Evolutionary conservation across 495 filamentous ascomycete species (phyloP).

Genomic region (Pseudoneurospora amorphoporcata): DNA sequence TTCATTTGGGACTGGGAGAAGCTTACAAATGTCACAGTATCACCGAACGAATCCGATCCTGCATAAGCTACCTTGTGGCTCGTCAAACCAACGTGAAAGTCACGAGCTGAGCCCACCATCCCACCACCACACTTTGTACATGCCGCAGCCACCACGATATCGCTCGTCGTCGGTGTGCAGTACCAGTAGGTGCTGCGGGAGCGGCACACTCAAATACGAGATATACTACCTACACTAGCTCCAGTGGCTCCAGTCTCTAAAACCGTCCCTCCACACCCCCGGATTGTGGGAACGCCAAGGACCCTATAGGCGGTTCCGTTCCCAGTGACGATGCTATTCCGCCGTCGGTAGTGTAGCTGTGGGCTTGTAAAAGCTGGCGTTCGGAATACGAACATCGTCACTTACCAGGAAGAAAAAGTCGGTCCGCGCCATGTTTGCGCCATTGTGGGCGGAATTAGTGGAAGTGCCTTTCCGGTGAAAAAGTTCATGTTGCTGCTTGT

Average conservation of each 20-base stretch:
- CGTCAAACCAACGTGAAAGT: neutral
- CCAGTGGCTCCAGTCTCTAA: neutral
- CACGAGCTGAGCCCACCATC: neutral
- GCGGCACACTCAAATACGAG: neutral
- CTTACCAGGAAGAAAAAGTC: neutral
- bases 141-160: neutral
- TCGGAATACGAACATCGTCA: neutral
- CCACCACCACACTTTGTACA: neutral
- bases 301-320: neutral
- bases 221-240: neutral
- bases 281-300: neutral
- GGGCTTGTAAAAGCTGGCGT: neutral
- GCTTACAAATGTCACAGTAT: neutral
- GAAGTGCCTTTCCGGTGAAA: neutral
- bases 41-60: neutral
- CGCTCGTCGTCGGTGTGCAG: neutral
- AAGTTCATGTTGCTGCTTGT: neutral
- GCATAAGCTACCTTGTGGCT: neutral
- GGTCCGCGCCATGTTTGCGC: neutral
- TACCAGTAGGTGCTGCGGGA: neutral
- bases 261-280: neutral
- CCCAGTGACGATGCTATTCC: neutral
- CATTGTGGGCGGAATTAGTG: neutral
- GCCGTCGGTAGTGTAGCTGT: neutral
- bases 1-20: no score